Percentiles rank a stretch among this genome's conserved stretches.
Conservation (phyloP, 2,329 filamentous ascomycete genomes). For the Ophiostoma sp. region DNA sequence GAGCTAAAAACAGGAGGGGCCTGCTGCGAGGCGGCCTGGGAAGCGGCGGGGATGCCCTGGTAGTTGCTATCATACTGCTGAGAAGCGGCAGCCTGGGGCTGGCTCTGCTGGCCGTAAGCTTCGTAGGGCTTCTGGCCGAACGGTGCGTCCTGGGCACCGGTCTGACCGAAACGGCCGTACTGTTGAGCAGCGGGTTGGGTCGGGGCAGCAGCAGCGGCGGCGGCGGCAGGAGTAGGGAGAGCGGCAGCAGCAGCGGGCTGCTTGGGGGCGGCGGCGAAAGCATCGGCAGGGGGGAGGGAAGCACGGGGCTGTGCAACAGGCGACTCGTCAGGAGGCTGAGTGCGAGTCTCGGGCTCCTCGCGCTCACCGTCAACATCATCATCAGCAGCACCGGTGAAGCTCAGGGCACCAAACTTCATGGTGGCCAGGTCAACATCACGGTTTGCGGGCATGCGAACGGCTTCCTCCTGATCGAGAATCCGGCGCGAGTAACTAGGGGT, state of each 20-base stretch:
- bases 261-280: conserved; percentile 51
- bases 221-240: conserved; percentile 41
- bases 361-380: conserved; percentile 91
- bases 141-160: conserved; percentile 48
- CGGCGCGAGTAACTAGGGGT: conserved; percentile 78
- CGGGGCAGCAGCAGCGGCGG: conserved; percentile 34
- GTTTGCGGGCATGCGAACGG: conserved; percentile 96
- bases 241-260: conserved; percentile 35
- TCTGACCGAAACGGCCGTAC: conserved; percentile 62
- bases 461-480: conserved; percentile 90
- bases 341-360: conserved; percentile 90
- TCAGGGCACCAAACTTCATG: conserved; percentile 95
- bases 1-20: conserved; percentile 65
- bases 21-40: conserved; percentile 51
- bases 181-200: conserved; percentile 40
- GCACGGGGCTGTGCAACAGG: conserved; percentile 80
- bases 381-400: conserved; percentile 73
- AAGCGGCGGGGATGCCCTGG: conserved; percentile 31
- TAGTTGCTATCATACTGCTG: conserved; percentile 59
- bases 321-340: conserved; percentile 88
- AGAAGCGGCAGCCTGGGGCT: conserved; percentile 44
- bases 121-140: conserved; percentile 78
- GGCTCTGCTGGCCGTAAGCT: conserved; percentile 72
- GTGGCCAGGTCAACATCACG: conserved; percentile 88
- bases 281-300: conserved; percentile 71